Conservation (phyloP, 2,329 filamentous ascomycete genomes). For the Talaromyces rugulosus region DNA sequence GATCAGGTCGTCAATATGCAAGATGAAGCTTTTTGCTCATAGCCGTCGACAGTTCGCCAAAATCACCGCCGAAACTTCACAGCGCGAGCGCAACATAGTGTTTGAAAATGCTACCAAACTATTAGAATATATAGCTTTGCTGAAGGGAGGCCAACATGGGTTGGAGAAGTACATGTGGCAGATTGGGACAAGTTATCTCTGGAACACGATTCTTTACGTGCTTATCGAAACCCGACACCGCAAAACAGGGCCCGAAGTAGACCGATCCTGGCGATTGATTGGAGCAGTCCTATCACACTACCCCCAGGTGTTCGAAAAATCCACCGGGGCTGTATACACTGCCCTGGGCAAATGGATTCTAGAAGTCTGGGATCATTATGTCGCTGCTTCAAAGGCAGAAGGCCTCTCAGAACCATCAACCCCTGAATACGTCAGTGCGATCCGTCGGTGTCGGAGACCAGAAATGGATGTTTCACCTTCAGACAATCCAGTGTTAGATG, state of each 20-base stretch:
- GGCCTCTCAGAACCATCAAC: conserved; percentile 2
- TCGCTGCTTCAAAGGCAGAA: conserved; percentile 15
- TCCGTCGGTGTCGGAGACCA: background rate
- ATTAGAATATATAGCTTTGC: background rate
- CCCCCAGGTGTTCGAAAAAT: background rate
- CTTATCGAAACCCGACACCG: conserved; percentile 25
- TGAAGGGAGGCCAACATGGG: conserved; percentile 11
- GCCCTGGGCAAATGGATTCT: conserved; percentile 26
- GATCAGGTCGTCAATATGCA: conserved; percentile 1
- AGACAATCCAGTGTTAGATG: background rate
- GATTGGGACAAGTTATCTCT: conserved; percentile 24
- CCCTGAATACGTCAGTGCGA: background rate
- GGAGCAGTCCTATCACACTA: background rate
- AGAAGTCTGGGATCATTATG: conserved; percentile 23
- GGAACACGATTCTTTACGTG: conserved; percentile 28
- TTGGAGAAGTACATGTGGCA: conserved; percentile 26
- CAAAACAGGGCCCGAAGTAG: conserved; percentile 24
- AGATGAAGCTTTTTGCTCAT: conserved; percentile 2
- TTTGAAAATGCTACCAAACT: background rate
- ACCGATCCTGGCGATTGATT: conserved; percentile 19
- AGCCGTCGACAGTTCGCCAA: background rate
- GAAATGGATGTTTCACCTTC: background rate
- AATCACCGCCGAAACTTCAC: background rate
- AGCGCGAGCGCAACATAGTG: background rate
- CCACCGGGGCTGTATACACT: conserved; percentile 20